Percentiles rank a stretch among this genome's conserved stretches.
Evolutionary conservation across 2,329 filamentous ascomycete species (phyloP).

Genomic region (Phialemoniopsis sp.): DNA sequence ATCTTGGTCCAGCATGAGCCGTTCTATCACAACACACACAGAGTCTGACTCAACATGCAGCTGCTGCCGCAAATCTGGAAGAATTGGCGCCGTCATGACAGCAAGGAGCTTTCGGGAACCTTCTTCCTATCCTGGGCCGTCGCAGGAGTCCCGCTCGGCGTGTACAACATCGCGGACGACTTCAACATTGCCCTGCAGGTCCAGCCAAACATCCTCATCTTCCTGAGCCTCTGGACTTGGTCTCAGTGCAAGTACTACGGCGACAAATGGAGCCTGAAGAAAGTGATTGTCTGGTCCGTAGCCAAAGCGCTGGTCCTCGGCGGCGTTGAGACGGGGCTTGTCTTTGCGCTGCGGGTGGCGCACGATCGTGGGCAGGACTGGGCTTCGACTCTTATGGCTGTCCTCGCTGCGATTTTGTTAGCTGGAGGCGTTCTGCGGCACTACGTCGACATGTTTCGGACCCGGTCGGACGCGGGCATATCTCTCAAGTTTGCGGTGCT

Average conservation of each 20-base stretch:
- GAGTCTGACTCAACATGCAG: too few species aligned
- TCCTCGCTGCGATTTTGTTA: constrained; percentile 58
- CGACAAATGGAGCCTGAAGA: constrained; percentile 14
- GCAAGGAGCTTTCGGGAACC: too few species aligned
- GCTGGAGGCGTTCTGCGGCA: constrained; percentile 63
- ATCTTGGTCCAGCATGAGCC: too few species aligned
- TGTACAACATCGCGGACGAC: constrained; percentile 36
- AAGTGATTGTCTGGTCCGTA: constrained; percentile 41
- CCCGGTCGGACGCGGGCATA: constrained; percentile 65
- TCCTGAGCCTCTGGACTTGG: constrained; percentile 38
- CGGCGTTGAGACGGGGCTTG: constrained; percentile 52
- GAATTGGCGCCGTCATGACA: too few species aligned
- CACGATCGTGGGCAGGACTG: constrained; percentile 42
- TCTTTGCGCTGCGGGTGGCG: constrained; percentile 50
- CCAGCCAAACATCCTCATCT: constrained; percentile 36
- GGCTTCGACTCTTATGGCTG: constrained; percentile 64
- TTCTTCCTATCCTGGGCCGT: constrained; percentile 44
- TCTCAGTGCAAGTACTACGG: constrained; percentile 37
- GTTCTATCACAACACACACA: too few species aligned
- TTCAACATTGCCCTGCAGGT: constrained; percentile 36
- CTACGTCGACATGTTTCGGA: constrained; percentile 65
- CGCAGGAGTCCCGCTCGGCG: constrained; percentile 63
- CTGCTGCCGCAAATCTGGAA: too few species aligned
- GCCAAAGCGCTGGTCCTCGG: constrained; percentile 32
- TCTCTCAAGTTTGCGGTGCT: constrained; percentile 70